A percentile compares a stretch with the other conserved stretches of the same genome.
Conservation (phyloP, 2,329 filamentous ascomycete genomes). For the Aphanocladium album region DNA sequence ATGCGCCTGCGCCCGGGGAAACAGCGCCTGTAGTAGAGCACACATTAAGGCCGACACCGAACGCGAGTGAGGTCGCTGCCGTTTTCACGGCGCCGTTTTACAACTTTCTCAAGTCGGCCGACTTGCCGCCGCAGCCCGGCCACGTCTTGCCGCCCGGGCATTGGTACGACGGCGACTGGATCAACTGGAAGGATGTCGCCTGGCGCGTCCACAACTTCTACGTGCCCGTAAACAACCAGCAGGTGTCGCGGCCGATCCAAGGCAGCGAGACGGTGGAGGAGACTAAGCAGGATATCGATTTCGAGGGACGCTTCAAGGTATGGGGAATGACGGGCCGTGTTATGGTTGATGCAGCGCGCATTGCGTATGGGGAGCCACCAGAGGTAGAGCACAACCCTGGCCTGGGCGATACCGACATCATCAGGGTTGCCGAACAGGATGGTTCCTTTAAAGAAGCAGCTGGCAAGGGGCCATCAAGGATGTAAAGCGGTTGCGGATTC, state of each 20-base stretch:
- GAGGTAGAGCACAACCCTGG: slow-evolving; percentile 67
- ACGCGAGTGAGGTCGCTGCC: slow-evolving; percentile 86
- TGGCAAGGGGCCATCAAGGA: slow-evolving; percentile 20
- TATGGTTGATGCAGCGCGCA: slow-evolving; percentile 77
- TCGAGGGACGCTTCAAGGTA: slow-evolving; percentile 65
- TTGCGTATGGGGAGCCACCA: slow-evolving; percentile 78
- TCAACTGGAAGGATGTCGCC: slow-evolving; percentile 67
- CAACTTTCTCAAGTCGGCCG: slow-evolving; percentile 65
- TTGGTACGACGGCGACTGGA: slow-evolving; percentile 87
- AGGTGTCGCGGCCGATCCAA: slow-evolving; percentile 57
- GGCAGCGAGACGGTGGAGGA: slow-evolving; percentile 42
- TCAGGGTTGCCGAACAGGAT: slow-evolving; percentile 40
- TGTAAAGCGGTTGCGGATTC: slow-evolving; percentile 3
- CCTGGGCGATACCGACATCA: slow-evolving; percentile 50
- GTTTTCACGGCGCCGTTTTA: slow-evolving; percentile 88
- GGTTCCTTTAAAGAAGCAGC: slow-evolving; percentile 41
- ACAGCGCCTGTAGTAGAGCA: slow-evolving; percentile 53
- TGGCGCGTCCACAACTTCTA: slow-evolving; percentile 92
- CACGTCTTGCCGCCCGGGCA: slow-evolving; percentile 44
- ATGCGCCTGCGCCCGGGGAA: slow-evolving; percentile 34
- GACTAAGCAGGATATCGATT: slow-evolving; percentile 31
- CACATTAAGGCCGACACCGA: slow-evolving; percentile 70
- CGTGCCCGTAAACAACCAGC: slow-evolving; percentile 71
- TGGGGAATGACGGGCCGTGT: slow-evolving; percentile 95
- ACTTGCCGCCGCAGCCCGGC: slow-evolving; percentile 44